Evolutionary conservation across 2,329 filamentous ascomycete species (phyloP).

Genomic region (Didymella sp.): DNA sequence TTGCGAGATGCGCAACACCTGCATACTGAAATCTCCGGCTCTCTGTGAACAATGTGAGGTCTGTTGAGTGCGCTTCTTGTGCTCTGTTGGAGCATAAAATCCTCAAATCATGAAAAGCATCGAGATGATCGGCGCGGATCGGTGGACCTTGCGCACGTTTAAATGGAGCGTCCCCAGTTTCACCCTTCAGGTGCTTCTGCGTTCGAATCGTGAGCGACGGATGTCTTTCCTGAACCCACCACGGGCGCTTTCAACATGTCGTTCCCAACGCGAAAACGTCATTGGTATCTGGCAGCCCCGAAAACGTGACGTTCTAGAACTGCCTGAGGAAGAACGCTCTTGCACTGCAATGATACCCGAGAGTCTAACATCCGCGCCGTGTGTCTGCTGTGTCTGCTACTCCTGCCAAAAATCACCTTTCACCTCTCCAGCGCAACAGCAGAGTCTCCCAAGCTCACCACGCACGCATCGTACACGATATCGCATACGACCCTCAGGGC

Average conservation of each 20-base stretch:
- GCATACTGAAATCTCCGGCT: background rate
- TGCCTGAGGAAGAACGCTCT: constrained; percentile 2
- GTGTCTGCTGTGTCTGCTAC: constrained; percentile 10
- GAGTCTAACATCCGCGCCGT: constrained; percentile 5
- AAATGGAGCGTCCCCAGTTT: constrained; percentile 16
- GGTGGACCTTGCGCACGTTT: constrained; percentile 15
- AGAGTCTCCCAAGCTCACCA: background rate
- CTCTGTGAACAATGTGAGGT: background rate
- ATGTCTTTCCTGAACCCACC: constrained; percentile 18
- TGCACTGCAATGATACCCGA: constrained; percentile 13
- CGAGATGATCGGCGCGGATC: constrained; percentile 18
- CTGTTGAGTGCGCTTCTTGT: background rate
- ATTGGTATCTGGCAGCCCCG: constrained; percentile 18
- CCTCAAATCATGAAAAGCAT: constrained; percentile 7
- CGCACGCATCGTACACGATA: constrained; percentile 1
- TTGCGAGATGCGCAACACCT: background rate
- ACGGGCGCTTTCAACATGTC: constrained; percentile 16
- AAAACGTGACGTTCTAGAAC: constrained; percentile 30
- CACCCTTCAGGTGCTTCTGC: constrained; percentile 6
- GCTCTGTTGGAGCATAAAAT: background rate
- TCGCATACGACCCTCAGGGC: constrained; percentile 8
- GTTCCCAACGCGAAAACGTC: constrained; percentile 19
- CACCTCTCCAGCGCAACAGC: background rate
- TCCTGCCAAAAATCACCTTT: constrained; percentile 10
- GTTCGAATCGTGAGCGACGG: constrained; percentile 28